phyloP scores from a whole-genome alignment of 1,139 yeast species.

The Diutina scorzettiae region DNA sequence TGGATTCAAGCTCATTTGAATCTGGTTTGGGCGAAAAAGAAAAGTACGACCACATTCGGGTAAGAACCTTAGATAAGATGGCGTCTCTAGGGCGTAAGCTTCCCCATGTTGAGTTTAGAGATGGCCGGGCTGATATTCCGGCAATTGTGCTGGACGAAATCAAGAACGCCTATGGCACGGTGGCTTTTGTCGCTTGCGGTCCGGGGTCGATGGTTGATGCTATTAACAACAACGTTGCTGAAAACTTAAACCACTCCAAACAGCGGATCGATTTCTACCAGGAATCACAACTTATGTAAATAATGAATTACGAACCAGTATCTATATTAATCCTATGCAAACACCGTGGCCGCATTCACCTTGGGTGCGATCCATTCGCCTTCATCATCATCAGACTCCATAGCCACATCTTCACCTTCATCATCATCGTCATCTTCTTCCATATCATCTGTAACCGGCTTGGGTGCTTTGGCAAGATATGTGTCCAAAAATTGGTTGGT shows the following conservation, averaged over 20 bases:
- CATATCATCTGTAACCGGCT: neutral
- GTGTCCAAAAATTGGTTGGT: conserved; percentile 42
- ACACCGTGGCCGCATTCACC: conserved; percentile 2
- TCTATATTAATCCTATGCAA: neutral
- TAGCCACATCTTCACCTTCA: neutral
- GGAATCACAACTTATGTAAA: conserved; percentile 10
- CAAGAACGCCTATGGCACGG: conserved; percentile 24
- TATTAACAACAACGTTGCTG: conserved; percentile 9
- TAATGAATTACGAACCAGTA: neutral
- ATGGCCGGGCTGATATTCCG: conserved; percentile 19
- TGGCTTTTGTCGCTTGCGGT: conserved; percentile 37
- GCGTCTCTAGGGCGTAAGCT: conserved; percentile 3
- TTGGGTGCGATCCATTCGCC: conserved; percentile 5
- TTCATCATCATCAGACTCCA: conserved; percentile 4
- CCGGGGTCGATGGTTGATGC: conserved; percentile 13
- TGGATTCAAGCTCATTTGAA: neutral
- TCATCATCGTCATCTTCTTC: conserved; percentile 2
- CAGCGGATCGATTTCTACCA: conserved; percentile 11
- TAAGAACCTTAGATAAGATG: neutral
- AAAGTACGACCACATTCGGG: neutral
- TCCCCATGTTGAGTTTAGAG: conserved; percentile 8
- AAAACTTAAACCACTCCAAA: conserved; percentile 8
- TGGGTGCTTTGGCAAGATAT: conserved; percentile 17
- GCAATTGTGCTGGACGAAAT: conserved; percentile 25
- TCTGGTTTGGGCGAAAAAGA: neutral